phyloP scores from a whole-genome alignment of 352 stramenopile genomes.

The Pythium pyrilobum region DNA sequence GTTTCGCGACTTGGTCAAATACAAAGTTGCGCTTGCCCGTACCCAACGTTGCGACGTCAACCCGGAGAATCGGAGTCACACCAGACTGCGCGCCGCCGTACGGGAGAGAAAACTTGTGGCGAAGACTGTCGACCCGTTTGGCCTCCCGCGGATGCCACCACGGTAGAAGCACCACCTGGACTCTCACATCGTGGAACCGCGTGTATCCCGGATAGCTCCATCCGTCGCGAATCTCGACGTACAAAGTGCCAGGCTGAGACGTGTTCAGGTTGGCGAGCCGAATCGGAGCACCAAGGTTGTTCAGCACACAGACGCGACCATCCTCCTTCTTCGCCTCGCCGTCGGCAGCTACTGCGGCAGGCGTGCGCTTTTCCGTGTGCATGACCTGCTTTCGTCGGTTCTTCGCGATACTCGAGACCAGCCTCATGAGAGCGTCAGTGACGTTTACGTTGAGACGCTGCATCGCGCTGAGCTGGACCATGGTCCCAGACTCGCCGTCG shows the following conservation, averaged over 20 bases:
- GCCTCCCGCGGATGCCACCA: slow-evolving; percentile 84
- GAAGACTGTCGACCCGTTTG: slow-evolving; percentile 62
- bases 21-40: slow-evolving; percentile 76
- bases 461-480: slow-evolving; percentile 75
- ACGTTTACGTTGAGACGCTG: slow-evolving; percentile 85
- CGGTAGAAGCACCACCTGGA: slow-evolving; percentile 78
- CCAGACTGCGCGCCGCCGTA: slow-evolving; percentile 84
- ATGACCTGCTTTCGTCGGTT: slow-evolving; percentile 72
- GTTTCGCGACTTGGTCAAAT: slow-evolving; percentile 80
- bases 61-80: slow-evolving; percentile 78
- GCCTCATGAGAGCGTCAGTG: slow-evolving; percentile 74
- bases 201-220: slow-evolving; percentile 81
- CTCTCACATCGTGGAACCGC: slow-evolving; percentile 80
- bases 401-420: slow-evolving; percentile 75
- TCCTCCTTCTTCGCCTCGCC: slow-evolving; percentile 81
- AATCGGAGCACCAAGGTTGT: slow-evolving; percentile 85
- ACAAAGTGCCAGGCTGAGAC: slow-evolving; percentile 68
- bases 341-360: slow-evolving; percentile 69
- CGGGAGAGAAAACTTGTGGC: slow-evolving; percentile 73
- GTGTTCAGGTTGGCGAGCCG: slow-evolving; percentile 86
- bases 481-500: slow-evolving; percentile 45
- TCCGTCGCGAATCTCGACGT: slow-evolving; percentile 79
- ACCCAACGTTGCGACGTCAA: slow-evolving; percentile 68
- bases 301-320: slow-evolving; percentile 81
- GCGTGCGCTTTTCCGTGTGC: slow-evolving; percentile 67